Evolutionary conservation across 208 protist species (phyloP).

Genomic region (Leishmania aethiopica): DNA sequence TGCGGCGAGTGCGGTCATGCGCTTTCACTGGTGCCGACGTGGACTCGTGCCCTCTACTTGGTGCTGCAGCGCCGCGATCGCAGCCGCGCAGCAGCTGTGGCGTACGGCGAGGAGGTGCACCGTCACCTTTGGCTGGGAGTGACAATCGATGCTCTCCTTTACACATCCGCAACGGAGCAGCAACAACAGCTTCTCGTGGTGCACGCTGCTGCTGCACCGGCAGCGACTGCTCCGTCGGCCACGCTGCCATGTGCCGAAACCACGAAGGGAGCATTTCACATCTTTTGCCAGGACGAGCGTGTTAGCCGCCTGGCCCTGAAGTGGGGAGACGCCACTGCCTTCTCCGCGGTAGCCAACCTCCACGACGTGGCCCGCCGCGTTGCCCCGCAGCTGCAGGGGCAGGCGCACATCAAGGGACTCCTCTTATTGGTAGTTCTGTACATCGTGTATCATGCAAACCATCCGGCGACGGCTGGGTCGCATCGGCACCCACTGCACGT

Average conservation of each 20-base stretch:
- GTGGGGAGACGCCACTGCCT: conserved; percentile 5
- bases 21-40: conserved; percentile 30
- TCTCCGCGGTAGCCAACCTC: conserved; percentile 16
- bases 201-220: conserved; percentile 34
- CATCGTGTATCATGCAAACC: conserved; percentile 48
- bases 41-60: conserved; percentile 36
- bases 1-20: conserved; percentile 31
- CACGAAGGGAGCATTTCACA: neutral
- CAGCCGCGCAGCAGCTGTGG: conserved; percentile 42
- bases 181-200: conserved; percentile 46
- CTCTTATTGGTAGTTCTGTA: conserved; percentile 60
- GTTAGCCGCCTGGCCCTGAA: neutral
- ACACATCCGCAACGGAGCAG: conserved; percentile 45
- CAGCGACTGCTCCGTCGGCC: neutral
- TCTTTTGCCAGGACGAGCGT: conserved; percentile 11
- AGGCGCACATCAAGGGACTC: conserved; percentile 47
- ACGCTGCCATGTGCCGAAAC: neutral
- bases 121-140: conserved; percentile 37
- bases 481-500: conserved; percentile 48
- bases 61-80: conserved; percentile 37
- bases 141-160: conserved; percentile 38
- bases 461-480: conserved; percentile 1
- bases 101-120: conserved; percentile 52
- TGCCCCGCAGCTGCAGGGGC: conserved; percentile 57
- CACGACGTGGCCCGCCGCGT: conserved; percentile 31